Evolutionary conservation across 169 alveolate genomes (phyloP).

Genomic region (Cryptosporidium baileyi): DNA sequence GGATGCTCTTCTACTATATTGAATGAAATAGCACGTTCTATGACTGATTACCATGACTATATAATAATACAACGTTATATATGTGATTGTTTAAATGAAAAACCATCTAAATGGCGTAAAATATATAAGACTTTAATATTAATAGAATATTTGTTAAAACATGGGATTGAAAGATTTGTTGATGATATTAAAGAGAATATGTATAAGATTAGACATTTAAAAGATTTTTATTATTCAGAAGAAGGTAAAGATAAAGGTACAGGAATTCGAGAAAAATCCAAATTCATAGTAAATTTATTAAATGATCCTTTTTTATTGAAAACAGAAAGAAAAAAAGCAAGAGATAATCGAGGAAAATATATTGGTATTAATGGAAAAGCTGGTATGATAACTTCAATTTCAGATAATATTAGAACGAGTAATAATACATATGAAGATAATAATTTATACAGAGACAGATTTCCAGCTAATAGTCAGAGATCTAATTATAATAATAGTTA

Average conservation of each 20-base stretch:
- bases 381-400: not conserved
- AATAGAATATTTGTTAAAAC: constrained; percentile 78
- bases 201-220: constrained; percentile 76
- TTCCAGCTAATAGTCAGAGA: too few species aligned
- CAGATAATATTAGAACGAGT: not conserved
- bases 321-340: constrained; percentile 80
- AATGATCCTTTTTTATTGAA: constrained; percentile 75
- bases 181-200: constrained; percentile 80
- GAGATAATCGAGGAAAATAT: constrained; percentile 76
- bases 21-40: constrained; percentile 80
- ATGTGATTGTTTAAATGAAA: constrained; percentile 78
- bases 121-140: constrained; percentile 80
- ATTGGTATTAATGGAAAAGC: constrained; percentile 71
- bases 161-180: constrained; percentile 79
- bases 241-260: constrained; percentile 83
- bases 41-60: constrained; percentile 81
- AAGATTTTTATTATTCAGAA: constrained; percentile 79
- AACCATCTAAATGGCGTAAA: constrained; percentile 81
- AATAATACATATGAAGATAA: not conserved
- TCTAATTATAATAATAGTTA: not conserved
- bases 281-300: constrained; percentile 69
- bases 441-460: too few species aligned
- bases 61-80: constrained; percentile 77
- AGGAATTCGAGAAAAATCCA: constrained; percentile 81
- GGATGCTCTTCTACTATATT: constrained; percentile 81